Percentiles rank a stretch among this genome's conserved stretches.
Conservation (phyloP, 805 yeast genomes). For the Hanseniaspora lachancei region DNA sequence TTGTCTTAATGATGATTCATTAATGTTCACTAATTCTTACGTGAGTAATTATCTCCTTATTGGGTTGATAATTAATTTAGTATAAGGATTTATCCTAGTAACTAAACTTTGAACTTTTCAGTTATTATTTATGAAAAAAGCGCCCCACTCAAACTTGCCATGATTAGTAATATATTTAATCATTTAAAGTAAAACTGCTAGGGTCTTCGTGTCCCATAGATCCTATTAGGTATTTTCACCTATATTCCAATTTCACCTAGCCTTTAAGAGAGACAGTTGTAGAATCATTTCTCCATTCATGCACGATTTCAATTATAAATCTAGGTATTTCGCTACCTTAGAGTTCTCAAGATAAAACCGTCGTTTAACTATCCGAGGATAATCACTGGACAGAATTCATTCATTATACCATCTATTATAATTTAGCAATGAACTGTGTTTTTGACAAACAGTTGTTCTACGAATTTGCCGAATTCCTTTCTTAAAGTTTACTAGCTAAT, state of each 20-base stretch:
- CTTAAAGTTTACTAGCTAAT: background rate
- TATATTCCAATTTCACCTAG: conserved; percentile 2
- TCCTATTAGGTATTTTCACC: conserved; percentile 5
- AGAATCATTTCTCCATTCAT: conserved; percentile 3
- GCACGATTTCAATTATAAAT: conserved; percentile 6
- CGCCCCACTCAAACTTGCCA: background rate
- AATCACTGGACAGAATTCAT: conserved; percentile 5
- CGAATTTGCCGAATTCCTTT: background rate
- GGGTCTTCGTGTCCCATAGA: conserved; percentile 7
- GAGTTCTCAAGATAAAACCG: conserved; percentile 4
- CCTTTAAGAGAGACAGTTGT: background rate
- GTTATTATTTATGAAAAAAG: conserved; percentile 1
- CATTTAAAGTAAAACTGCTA: background rate
- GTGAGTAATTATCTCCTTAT: background rate
- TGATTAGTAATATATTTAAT: background rate
- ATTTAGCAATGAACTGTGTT: conserved; percentile 5
- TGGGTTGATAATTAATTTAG: background rate
- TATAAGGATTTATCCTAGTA: background rate
- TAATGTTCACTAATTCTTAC: conserved; percentile 4
- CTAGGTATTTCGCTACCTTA: conserved; percentile 6
- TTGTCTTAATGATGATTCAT: background rate
- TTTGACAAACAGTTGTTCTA: conserved; percentile 4
- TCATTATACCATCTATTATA: conserved; percentile 1
- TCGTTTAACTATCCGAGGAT: background rate
- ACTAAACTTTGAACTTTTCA: conserved; percentile 1